Percentiles rank a stretch among this genome's conserved stretches.
Evolutionary conservation across 2,329 filamentous ascomycete species (phyloP).

Genomic region (Alternaria solani): DNA sequence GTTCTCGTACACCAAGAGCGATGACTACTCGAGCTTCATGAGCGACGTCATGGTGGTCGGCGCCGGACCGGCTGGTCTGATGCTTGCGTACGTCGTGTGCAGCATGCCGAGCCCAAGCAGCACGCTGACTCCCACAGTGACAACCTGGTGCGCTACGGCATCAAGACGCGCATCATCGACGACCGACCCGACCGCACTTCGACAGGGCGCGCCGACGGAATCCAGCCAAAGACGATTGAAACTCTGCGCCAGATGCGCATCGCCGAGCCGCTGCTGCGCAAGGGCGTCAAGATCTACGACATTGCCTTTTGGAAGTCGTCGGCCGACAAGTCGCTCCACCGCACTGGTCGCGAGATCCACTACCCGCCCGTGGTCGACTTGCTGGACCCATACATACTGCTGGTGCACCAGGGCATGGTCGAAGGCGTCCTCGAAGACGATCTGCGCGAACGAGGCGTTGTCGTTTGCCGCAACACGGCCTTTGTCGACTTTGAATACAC

Average conservation of each 20-base stretch:
- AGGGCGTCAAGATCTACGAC: constrained; percentile 75
- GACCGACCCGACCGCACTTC: constrained; percentile 73
- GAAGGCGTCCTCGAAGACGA: constrained; percentile 76
- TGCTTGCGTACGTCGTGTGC: constrained; percentile 51
- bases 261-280: constrained; percentile 71
- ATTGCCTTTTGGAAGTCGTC: constrained; percentile 71
- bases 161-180: constrained; percentile 72
- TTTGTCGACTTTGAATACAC: constrained; percentile 63
- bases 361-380: constrained; percentile 65
- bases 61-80: constrained; percentile 54
- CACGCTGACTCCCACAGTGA: constrained; percentile 48
- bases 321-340: constrained; percentile 57
- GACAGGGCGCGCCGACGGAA: constrained; percentile 73
- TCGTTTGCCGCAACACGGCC: constrained; percentile 69
- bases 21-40: constrained; percentile 45
- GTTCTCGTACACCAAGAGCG: constrained; percentile 24
- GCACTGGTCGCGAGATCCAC: constrained; percentile 71
- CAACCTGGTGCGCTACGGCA: constrained; percentile 70
- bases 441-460: constrained; percentile 68
- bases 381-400: constrained; percentile 62
- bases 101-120: background rate
- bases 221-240: constrained; percentile 81
- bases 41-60: constrained; percentile 54
- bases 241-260: constrained; percentile 76
- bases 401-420: constrained; percentile 77